Evolutionary conservation across 2,329 filamentous ascomycete species (phyloP).

Genomic region (Purpureocillium lavendulum): DNA sequence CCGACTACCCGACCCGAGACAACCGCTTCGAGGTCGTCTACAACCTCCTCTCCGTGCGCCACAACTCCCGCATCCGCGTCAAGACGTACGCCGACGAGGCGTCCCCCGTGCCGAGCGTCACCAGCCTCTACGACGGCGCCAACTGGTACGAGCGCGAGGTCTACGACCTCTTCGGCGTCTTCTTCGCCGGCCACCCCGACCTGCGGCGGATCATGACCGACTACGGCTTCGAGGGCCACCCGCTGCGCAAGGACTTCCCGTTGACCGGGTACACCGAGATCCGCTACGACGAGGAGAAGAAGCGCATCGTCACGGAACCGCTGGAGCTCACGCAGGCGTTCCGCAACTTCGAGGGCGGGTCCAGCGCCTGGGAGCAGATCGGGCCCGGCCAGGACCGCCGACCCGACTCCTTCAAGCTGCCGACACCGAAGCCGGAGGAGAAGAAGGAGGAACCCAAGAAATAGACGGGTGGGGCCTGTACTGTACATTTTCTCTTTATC

Average conservation of each 20-base stretch:
- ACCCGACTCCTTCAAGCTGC: conserved; percentile 86
- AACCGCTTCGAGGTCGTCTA: conserved; percentile 98
- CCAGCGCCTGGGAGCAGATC: conserved; percentile 60
- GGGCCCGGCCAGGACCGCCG: conserved; percentile 65
- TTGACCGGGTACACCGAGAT: conserved; percentile 97
- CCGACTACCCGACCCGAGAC: conserved; percentile 91
- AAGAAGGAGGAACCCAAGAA: conserved; percentile 91
- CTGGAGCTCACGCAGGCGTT: conserved; percentile 97
- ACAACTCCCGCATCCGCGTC: conserved; percentile 93
- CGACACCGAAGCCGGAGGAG: conserved; percentile 89
- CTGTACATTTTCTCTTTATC: conserved; percentile 7
- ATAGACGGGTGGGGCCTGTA: conserved; percentile 37
- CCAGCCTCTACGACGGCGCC: conserved; percentile 80
- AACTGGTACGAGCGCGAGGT: conserved; percentile 99
- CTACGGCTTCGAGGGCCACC: conserved; percentile 97
- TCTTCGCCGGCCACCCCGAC: conserved; percentile 93
- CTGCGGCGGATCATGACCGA: conserved; percentile 97
- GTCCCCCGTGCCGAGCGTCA: conserved; percentile 83
- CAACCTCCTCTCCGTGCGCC: conserved; percentile 89
- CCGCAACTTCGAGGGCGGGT: conserved; percentile 93
- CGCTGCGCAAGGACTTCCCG: conserved; percentile 94
- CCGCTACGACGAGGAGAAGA: conserved; percentile 98
- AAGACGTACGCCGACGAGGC: conserved; percentile 99
- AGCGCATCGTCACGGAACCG: conserved; percentile 96
- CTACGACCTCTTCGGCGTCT: conserved; percentile 95